Evolutionary conservation across 2,329 filamentous ascomycete species (phyloP).

Genomic region (Dothistroma septosporum): DNA sequence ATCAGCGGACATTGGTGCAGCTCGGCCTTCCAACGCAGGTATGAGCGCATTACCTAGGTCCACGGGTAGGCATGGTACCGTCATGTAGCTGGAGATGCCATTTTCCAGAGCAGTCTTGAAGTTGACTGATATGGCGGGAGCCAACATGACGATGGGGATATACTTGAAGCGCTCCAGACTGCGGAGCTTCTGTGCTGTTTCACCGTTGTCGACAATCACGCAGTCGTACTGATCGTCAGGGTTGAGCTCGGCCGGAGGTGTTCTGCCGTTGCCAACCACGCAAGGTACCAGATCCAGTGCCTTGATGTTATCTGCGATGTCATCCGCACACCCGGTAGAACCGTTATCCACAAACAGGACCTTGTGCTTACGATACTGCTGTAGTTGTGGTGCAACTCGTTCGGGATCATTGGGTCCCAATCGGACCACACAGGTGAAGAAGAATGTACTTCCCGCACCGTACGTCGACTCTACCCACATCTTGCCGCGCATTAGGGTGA

Average conservation of each 20-base stretch:
- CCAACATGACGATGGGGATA: slow-evolving; percentile 88
- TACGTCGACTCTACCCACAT: slow-evolving; percentile 94
- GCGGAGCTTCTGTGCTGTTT: slow-evolving; percentile 78
- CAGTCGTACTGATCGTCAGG: slow-evolving; percentile 76
- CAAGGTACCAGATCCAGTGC: slow-evolving; percentile 75
- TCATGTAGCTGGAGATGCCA: slow-evolving; percentile 99
- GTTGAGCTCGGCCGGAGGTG: slow-evolving; percentile 50
- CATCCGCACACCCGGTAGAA: slow-evolving; percentile 68
- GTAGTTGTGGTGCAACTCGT: slow-evolving; percentile 75
- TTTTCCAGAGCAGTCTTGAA: slow-evolving; percentile 91
- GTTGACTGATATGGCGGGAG: slow-evolving; percentile 82
- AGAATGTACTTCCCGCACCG: slow-evolving; percentile 88
- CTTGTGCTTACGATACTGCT: slow-evolving; percentile 87
- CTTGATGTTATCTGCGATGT: slow-evolving; percentile 73
- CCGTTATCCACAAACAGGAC: slow-evolving; percentile 94
- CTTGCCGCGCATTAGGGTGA: slow-evolving; percentile 93
- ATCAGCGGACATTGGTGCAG: slow-evolving; percentile 84
- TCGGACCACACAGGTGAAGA: slow-evolving; percentile 90
- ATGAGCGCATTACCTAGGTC: slow-evolving; percentile 96
- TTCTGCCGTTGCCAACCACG: slow-evolving; percentile 71
- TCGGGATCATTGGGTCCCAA: slow-evolving; percentile 74
- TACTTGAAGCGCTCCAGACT: slow-evolving; percentile 96
- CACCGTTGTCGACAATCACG: slow-evolving; percentile 90
- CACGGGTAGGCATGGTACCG: slow-evolving; percentile 87
- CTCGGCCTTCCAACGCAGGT: slow-evolving; percentile 86